A percentile compares a stretch with the other conserved stretches of the same genome.
These are phyloP conservation scores for Musa schizocarpa DNA, from an alignment of 176 grass and related monocot genomes.

Conservation along the genomic window DNA sequence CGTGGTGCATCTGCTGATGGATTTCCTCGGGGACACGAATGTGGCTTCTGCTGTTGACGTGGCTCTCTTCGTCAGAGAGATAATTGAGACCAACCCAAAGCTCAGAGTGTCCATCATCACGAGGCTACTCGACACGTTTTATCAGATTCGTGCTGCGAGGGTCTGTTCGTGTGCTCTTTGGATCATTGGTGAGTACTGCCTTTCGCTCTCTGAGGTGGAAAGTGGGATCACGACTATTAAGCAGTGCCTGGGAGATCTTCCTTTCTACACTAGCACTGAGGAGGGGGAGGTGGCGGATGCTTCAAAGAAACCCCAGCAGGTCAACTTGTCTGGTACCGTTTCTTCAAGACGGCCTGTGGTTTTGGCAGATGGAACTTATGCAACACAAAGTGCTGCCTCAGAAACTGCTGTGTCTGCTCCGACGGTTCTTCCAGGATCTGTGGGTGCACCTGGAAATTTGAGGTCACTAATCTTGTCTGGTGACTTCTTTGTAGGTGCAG, in stretches of 20 bases:
- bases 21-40: constrained; percentile 5
- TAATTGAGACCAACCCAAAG: constrained; percentile 11
- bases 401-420: constrained; percentile 3
- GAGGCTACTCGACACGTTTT: constrained; percentile 6
- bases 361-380: constrained; percentile 4
- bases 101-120: background rate
- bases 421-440: background rate
- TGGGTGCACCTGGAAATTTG: constrained; percentile 6
- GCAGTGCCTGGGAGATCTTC: constrained; percentile 4
- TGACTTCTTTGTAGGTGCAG: constrained; percentile 10
- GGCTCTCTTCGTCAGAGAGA: constrained; percentile 8
- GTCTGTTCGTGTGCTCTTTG: constrained; percentile 7
- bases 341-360: constrained; percentile 4
- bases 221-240: constrained; percentile 4
- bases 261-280: constrained; percentile 5
- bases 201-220: constrained; percentile 7
- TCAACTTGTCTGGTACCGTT: constrained; percentile 1
- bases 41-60: constrained; percentile 13
- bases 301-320: background rate
- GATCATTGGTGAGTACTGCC: constrained; percentile 14
- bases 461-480: constrained; percentile 11
- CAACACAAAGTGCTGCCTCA: constrained; percentile 10
- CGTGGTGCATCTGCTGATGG: constrained; percentile 8
- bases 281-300: background rate
- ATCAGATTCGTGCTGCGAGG: constrained; percentile 8